phyloP scores from a whole-genome alignment of 129 eudicot genomes.

The Erigeron canadensis region DNA sequence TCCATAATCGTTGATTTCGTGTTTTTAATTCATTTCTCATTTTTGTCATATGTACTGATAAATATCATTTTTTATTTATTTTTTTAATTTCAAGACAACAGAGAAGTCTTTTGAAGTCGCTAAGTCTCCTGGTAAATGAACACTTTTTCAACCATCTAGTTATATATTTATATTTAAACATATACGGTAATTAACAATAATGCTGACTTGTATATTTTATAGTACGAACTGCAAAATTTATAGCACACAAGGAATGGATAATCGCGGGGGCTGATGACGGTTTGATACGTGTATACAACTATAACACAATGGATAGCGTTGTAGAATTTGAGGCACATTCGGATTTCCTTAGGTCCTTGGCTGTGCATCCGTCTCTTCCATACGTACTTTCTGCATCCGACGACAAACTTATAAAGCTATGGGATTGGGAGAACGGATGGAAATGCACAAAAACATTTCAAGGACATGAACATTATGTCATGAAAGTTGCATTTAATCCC shows the following conservation, averaged over 20 bases:
- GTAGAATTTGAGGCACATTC: constrained; percentile 29
- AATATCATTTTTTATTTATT: background rate
- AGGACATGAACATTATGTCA: constrained; percentile 52
- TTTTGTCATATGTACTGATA: background rate
- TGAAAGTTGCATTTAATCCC: constrained; percentile 54
- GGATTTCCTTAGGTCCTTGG: constrained; percentile 14
- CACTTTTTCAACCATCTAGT: background rate
- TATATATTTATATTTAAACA: background rate
- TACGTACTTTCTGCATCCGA: constrained; percentile 56
- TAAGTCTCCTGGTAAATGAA: constrained; percentile 57
- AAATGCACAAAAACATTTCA: constrained; percentile 50
- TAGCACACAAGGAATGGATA: constrained; percentile 48
- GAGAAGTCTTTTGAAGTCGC: constrained; percentile 61
- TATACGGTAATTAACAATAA: background rate
- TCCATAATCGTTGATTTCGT: background rate
- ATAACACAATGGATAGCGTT: constrained; percentile 41
- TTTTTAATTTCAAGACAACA: constrained; percentile 52
- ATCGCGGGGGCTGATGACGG: constrained; percentile 53
- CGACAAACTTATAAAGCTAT: constrained; percentile 50
- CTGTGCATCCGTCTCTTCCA: constrained; percentile 46
- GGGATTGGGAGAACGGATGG: constrained; percentile 71
- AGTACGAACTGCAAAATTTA: constrained; percentile 49
- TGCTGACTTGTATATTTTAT: constrained; percentile 2
- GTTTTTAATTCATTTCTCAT: background rate
- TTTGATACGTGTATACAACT: constrained; percentile 54